Conservation (phyloP, 805 yeast species). For the Diddensiella caesifluorescens region DNA sequence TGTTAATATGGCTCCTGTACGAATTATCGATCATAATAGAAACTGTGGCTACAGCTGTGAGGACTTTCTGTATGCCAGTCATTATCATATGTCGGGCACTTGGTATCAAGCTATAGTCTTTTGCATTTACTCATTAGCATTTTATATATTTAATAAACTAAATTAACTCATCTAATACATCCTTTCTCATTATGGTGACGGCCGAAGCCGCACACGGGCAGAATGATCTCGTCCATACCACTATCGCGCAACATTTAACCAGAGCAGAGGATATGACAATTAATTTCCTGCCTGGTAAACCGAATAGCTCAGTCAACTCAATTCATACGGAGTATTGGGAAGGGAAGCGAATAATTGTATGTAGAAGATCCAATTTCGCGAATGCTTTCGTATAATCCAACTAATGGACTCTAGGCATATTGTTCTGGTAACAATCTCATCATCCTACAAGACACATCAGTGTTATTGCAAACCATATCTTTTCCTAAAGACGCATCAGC, state of each 20-base stretch:
- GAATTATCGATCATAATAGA: constrained; percentile 28
- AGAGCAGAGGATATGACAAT: constrained; percentile 18
- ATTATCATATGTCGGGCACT: constrained; percentile 23
- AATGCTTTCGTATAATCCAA: not conserved
- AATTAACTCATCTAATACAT: too few species aligned
- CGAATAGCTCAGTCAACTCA: constrained; percentile 52
- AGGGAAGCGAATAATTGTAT: constrained; percentile 47
- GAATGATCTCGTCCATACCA: not conserved
- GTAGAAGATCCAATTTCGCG: constrained; percentile 11
- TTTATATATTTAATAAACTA: not conserved
- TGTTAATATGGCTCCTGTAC: constrained; percentile 28
- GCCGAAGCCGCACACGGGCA: not conserved
- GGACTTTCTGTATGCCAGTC: constrained; percentile 27
- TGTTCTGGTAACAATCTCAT: constrained; percentile 87
- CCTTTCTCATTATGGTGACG: too few species aligned
- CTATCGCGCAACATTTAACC: not conserved
- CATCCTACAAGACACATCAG: constrained; percentile 47
- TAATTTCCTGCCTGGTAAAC: constrained; percentile 74
- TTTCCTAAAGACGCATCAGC: constrained; percentile 60
- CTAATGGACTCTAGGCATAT: constrained; percentile 42
- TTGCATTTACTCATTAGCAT: not conserved
- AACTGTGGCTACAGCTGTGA: constrained; percentile 24
- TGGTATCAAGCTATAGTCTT: constrained; percentile 13
- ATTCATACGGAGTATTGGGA: constrained; percentile 63
- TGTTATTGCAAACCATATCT: constrained; percentile 70